Conservation (phyloP, 2,329 filamentous ascomycete genomes). For the Aureobasidium sp. region DNA sequence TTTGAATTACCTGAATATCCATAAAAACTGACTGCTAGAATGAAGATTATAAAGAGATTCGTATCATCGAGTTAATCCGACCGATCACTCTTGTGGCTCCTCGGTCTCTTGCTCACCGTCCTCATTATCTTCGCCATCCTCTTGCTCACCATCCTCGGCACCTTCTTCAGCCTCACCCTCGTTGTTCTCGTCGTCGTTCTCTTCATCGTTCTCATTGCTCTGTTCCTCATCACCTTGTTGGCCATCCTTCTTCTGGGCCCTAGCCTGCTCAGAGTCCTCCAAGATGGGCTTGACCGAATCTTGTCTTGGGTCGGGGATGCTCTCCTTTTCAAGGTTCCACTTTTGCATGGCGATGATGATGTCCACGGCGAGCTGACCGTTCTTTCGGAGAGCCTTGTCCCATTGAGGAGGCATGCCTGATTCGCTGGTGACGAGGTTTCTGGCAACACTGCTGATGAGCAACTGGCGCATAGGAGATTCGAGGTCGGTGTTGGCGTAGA, state of each 20-base stretch:
- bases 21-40: conserved; percentile 1
- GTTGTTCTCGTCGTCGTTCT: conserved; percentile 16
- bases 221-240: conserved; percentile 16
- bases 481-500: conserved; percentile 44
- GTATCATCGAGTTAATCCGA: not conserved
- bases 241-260: conserved; percentile 22
- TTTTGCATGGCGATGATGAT: conserved; percentile 49
- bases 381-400: conserved; percentile 49
- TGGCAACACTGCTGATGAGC: conserved; percentile 43
- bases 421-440: conserved; percentile 45
- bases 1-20: conserved; percentile 8
- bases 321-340: conserved; percentile 44
- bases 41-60: conserved; percentile 6
- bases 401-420: conserved; percentile 44
- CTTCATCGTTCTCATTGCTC: not conserved
- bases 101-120: conserved; percentile 5
- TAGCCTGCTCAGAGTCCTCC: conserved; percentile 26
- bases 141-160: conserved; percentile 17
- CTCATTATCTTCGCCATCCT: conserved; percentile 8
- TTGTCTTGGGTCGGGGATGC: conserved; percentile 45
- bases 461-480: conserved; percentile 44
- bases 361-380: conserved; percentile 50
- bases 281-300: conserved; percentile 35
- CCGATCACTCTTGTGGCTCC: conserved; percentile 3
- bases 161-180: conserved; percentile 18